Conservation (phyloP, 768 basidiomycete species). For the Vishniacozyma victoriae region DNA sequence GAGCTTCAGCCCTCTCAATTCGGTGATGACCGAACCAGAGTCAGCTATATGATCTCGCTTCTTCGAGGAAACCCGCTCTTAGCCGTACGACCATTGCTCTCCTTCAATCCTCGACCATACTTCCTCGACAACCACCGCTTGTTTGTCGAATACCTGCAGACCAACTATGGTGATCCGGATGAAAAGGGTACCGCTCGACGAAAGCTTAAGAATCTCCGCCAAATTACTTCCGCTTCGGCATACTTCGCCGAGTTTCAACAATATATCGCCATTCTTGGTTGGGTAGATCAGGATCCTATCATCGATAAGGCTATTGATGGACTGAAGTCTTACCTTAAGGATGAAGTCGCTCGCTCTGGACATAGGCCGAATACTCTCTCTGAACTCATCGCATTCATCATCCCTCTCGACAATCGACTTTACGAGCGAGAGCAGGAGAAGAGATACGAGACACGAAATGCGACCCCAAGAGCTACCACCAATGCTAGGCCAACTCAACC, state of each 20-base stretch:
- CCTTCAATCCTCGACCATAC: neutral
- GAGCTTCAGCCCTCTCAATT: conserved; percentile 5
- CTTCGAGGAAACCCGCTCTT: conserved; percentile 4
- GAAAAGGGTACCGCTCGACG: conserved; percentile 15
- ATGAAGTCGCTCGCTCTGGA: conserved; percentile 7
- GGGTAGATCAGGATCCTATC: conserved; percentile 2
- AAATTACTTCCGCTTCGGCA: conserved; percentile 8
- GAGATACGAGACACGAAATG: no score
- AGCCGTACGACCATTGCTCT: conserved; percentile 5
- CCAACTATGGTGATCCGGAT: conserved; percentile 18
- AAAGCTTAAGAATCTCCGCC: conserved; percentile 4
- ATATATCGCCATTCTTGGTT: conserved; percentile 3
- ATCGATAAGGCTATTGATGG: conserved; percentile 4
- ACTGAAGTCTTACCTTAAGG: neutral
- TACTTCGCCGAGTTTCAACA: conserved; percentile 14
- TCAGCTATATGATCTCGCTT: conserved; percentile 9
- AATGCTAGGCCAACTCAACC: no score
- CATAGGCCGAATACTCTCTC: neutral
- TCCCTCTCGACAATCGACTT: neutral
- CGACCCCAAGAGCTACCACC: no score
- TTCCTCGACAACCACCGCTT: neutral
- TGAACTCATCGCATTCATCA: neutral
- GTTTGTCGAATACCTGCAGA: conserved; percentile 3
- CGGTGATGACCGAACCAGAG: conserved; percentile 5
- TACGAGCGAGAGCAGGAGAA: neutral